Percentiles rank a stretch among this genome's conserved stretches.
These are phyloP conservation scores for Magnolia kwangsiensis DNA, from an alignment of 164 flowering plant species.

Conservation along the genomic window DNA sequence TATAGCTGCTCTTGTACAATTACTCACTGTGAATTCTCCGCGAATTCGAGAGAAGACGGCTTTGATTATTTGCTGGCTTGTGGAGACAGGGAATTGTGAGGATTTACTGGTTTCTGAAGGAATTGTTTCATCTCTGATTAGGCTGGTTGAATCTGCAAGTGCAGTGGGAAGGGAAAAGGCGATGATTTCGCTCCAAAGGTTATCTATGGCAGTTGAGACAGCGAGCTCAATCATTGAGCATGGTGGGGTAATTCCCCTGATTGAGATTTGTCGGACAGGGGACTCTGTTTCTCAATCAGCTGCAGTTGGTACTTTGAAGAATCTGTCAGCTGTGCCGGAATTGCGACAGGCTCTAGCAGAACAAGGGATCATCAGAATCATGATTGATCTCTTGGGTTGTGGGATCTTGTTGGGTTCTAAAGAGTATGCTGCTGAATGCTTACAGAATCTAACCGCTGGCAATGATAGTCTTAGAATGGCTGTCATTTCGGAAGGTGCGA, in stretches of 20 bases:
- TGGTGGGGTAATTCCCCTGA: constrained; percentile 74
- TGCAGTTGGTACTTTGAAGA: constrained; percentile 72
- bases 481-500: constrained; percentile 69
- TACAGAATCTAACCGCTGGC: constrained; percentile 72
- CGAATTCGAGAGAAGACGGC: constrained; percentile 76
- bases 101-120: constrained; percentile 87
- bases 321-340: constrained; percentile 74
- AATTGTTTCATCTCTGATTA: constrained; percentile 74
- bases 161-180: constrained; percentile 75
- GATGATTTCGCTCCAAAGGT: constrained; percentile 66
- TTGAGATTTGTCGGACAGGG: constrained; percentile 68
- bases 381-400: constrained; percentile 63
- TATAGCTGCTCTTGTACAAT: constrained; percentile 68
- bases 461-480: constrained; percentile 50
- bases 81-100: constrained; percentile 77
- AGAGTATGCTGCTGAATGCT: constrained; percentile 89
- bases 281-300: constrained; percentile 80
- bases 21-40: constrained; percentile 78
- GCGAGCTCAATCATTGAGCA: constrained; percentile 78
- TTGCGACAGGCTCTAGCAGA: constrained; percentile 66
- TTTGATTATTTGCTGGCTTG: constrained; percentile 63
- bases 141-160: constrained; percentile 79
- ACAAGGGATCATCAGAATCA: constrained; percentile 66
- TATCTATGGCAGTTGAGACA: constrained; percentile 71
- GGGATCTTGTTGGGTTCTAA: constrained; percentile 70